Evolutionary conservation across 2,329 filamentous ascomycete genomes (phyloP), one percentile per base, ranked within the genome.

Genomic region (Penicillium sp.): DNA sequence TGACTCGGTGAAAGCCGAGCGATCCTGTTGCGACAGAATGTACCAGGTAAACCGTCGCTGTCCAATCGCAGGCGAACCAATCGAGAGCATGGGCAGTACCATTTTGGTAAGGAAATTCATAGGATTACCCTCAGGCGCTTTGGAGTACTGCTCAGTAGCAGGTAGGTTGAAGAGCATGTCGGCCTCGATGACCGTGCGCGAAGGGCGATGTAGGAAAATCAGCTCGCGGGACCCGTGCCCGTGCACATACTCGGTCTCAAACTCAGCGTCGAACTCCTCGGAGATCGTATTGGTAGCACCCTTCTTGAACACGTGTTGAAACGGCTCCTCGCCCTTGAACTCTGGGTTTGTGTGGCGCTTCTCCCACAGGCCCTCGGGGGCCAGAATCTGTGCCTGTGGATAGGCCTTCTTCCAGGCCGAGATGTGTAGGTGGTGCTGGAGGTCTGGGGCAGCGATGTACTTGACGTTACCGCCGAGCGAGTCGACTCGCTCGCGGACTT

Each of bases 401-500:
- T 82, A 97, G 24, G 82, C 87, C 42, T 80, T 75, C 62, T 87
- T 83, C 92, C 93, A 98, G 42, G 88, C 78, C 0, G 87, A 86
- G 46, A 98, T 69, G 75, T 93, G 95, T 67, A 98, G 89, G 78
- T 98, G 93, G 72, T 98, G 93, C 75, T 98, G 90, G 45, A 88
- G 79, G 69, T 98, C 93, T 1, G 87, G 82, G 0, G 93, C 92
- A 24, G 92, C 78, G 58, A 98, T 84, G 77, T 97, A 97, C 58
- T 80, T 81, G 44, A 96, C 82, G 37, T 82, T 78, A 43, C 84
- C 84, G 54, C 84, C 84, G 49, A 89, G 74, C 29, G 75, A 68
- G n/a, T 82, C 76, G 18, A 82, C 70, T 47, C 78, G 73, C 44
- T 88, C 75, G 54, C 79, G 82, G 33, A 90, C 84, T 50, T 86